Evolutionary conservation across 108 stramenopile species (phyloP), one percentile per base, ranked within the genome.

Genomic region (Aurantiochytrium sp.): DNA sequence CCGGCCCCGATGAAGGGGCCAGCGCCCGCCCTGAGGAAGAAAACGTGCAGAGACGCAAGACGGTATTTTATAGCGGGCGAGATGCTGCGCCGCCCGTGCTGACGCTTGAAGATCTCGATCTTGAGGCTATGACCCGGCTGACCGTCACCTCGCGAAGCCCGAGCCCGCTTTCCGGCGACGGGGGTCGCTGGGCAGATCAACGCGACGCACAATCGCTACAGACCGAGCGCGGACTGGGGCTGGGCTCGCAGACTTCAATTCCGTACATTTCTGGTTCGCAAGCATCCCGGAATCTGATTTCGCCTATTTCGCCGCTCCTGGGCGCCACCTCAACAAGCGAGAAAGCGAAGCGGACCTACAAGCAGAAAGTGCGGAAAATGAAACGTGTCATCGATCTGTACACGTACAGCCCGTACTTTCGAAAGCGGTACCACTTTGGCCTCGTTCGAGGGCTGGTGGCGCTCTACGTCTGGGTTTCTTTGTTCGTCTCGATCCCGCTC

Each of bases 331-430:
- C n/a, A n/a, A n/a, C n/a, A n/a, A n/a, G n/a, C n/a, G 59, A 27
- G 22, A 65, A 34, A 27, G 34, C 22, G 1, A 65, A 30, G 10
- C 59, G 59, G 10, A 65, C 59, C 15, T 65, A 65, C 59, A 65
- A 65, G 24, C 59, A 34, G 19, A 65, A 65, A 65, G 8, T 65
- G 6, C 39, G 45, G 19, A 81, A 81, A 48, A 24, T 81, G 36
- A 81, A 81, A 30, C 39, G 73, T 12, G 73, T 81, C 15, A 81
- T 81, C 1, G 73, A 81, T 30, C 24, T 81, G 39, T 81, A 27
- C 73, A 81, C 73, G 12, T 81, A 81, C 39, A 81, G 73, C 73
- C 73, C 73, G 12, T 81, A 81, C 73, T 48, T 81, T 41, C 21
- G 73, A 12, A 81, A 22, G 8, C 15, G 73, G 6, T 24, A n/a